Conservation (phyloP, 805 yeast genomes). For the Yarrowia keelungensis region DNA sequence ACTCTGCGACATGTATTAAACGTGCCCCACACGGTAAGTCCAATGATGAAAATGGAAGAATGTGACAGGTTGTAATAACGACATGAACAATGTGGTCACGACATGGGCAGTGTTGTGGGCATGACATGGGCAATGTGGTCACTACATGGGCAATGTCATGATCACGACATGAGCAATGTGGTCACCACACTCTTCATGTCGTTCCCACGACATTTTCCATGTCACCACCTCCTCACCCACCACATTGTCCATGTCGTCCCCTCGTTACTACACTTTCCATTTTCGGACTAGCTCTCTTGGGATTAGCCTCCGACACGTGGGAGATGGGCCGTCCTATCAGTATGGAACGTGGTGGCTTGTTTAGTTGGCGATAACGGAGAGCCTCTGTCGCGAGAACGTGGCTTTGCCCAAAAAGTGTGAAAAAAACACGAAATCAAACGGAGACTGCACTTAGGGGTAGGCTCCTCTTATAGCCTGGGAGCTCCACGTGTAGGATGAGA, state of each 20-base stretch:
- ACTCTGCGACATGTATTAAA: conserved; percentile 6
- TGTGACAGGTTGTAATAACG: not conserved
- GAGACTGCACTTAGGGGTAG: too few relatives aligned
- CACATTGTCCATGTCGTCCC: not conserved
- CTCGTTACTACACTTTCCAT: not conserved
- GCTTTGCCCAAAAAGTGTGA: not conserved
- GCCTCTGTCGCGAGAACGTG: conserved; percentile 26
- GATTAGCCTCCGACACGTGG: conserved; percentile 23
- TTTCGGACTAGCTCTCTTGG: too few relatives aligned
- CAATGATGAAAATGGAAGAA: not conserved
- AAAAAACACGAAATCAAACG: not conserved
- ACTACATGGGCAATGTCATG: too few relatives aligned
- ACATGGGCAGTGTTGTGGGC: not conserved
- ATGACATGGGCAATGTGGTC: not conserved
- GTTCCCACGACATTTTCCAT: not conserved
- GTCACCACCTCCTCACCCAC: not conserved
- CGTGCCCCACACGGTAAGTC: conserved; percentile 16
- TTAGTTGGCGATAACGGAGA: conserved; percentile 10
- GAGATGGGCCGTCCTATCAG: conserved; percentile 20
- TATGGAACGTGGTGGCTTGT: conserved; percentile 3
- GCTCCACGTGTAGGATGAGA: too few relatives aligned
- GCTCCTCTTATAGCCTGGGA: too few relatives aligned
- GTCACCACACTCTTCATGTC: not conserved
- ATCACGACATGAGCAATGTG: too few relatives aligned
- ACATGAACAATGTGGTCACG: not conserved